Base-by-base conservation (phyloP, 2,329 filamentous ascomycete species). In the Colletotrichum liriopes region DNA sequence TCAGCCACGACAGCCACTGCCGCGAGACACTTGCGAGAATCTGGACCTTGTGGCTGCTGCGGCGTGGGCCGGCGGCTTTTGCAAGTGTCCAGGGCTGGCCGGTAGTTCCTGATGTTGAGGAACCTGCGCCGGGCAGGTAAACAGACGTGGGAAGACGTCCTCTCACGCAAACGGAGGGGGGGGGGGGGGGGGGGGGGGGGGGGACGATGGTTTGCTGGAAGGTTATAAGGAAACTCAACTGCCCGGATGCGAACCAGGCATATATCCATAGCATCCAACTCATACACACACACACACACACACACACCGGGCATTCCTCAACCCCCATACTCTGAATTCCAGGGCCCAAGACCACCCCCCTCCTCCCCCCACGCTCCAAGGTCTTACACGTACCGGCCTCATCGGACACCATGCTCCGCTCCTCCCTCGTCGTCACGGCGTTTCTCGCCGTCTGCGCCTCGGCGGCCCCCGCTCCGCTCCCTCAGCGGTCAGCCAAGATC, bases 401-500 rank as follows among this genome's bases (percentile, higher is more conserved):
- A 29, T 26, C 43, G 26, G 26, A n/a, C 43, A 62, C 16, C 32
- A 62, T 62, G 60, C 45, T 8, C 32, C 49, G 35, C 47, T 23
- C 23, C 41, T 51, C 68, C 12, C 32, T 58, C 39, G 16, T 71
- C 56, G 43, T 23, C 29, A 51, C 64, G 49, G 64, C 29, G 5
- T 11, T 68, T 41, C 14, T 71, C 1, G 65, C 37, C 45, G 65
- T 43, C 43, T 45, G 49, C 56, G 56, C 56, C n/a, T 52, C 68
- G 2, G 43, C 60, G n/a, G 35, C 1, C 20, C 60, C 60, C n/a
- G 55, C 37, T 11, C 55, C 58, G 41, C 8, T 11, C 2, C 62
- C 62, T 14, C 62, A 66, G 61, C 66, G 59, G 18, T 70, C 67
- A 4, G 4, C 47, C 12, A 65, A 65, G 67, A 3, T 41, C 59